A percentile compares a stretch with the other conserved stretches of the same genome.
Evolutionary conservation across 2,329 filamentous ascomycete species (phyloP).

Genomic region (Alternaria burnsii): DNA sequence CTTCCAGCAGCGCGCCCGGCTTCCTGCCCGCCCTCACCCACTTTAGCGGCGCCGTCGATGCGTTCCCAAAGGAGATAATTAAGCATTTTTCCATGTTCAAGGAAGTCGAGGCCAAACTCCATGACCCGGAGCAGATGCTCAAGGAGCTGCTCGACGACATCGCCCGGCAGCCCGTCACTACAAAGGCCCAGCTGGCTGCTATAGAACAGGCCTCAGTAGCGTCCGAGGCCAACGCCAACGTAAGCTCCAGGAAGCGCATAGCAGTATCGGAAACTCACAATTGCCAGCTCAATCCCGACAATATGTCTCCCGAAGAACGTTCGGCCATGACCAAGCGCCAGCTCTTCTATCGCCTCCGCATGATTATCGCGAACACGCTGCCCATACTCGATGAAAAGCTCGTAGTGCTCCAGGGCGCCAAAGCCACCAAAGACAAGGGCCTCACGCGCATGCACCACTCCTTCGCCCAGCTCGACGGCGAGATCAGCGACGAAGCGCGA

Average conservation of each 20-base stretch:
- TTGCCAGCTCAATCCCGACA: constrained; percentile 37
- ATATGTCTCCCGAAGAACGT: constrained; percentile 48
- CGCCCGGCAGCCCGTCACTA: constrained; percentile 56
- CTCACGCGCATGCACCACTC: constrained; percentile 84
- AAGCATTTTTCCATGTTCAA: constrained; percentile 95
- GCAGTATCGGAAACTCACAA: constrained; percentile 28
- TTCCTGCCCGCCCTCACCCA: constrained; percentile 74
- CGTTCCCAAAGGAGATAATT: constrained; percentile 92
- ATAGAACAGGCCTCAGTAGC: constrained; percentile 40
- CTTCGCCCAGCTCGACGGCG: constrained; percentile 83
- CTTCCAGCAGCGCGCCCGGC: constrained; percentile 52
- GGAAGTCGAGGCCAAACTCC: constrained; percentile 97
- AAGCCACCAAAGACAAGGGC: constrained; percentile 86
- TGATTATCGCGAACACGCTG: constrained; percentile 83
- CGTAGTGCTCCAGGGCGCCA: constrained; percentile 91
- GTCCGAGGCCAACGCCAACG: constrained; percentile 52
- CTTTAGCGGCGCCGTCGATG: constrained; percentile 91
- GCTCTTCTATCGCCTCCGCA: constrained; percentile 79
- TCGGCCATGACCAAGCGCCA: constrained; percentile 73
- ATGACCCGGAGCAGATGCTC: constrained; percentile 83
- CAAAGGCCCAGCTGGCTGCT: constrained; percentile 39
- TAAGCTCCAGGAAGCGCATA: constrained; percentile 46
- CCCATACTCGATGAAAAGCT: constrained; percentile 97
- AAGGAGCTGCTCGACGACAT: constrained; percentile 76
- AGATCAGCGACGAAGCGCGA: constrained; percentile 94